phyloP scores from a whole-genome alignment of 352 stramenopile species.

The Globisporangium alternatum region DNA sequence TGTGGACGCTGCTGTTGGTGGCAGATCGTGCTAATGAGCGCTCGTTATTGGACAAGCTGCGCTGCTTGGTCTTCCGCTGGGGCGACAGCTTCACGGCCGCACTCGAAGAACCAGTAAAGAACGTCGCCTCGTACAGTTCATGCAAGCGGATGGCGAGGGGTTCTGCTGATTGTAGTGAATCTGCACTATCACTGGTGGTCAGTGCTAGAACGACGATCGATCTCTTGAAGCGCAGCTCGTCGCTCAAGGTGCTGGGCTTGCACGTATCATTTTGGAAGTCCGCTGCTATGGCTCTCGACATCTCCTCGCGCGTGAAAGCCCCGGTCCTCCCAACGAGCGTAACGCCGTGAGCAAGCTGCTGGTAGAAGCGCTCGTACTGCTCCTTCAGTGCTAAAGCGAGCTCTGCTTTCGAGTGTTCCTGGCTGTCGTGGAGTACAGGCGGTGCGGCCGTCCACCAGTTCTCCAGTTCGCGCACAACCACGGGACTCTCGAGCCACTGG shows the following conservation, averaged over 20 bases:
- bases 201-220: background rate
- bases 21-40: background rate
- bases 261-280: background rate
- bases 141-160: background rate
- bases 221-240: background rate
- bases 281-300: background rate
- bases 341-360: background rate
- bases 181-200: background rate
- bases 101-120: background rate
- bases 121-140: background rate
- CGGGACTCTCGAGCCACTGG: conserved; percentile 4
- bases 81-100: background rate
- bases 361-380: background rate
- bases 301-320: background rate
- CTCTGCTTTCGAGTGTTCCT: background rate
- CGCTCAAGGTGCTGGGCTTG: background rate
- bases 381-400: background rate
- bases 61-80: conserved; percentile 1
- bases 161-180: background rate
- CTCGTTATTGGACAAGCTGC: conserved; percentile 3
- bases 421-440: background rate
- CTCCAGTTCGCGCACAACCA: conserved; percentile 5
- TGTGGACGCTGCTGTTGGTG: background rate
- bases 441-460: background rate
- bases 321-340: background rate